A percentile compares a stretch with the other conserved stretches of the same genome.
These are phyloP conservation scores for Aspergillus luchuensis DNA, from an alignment of 2,329 filamentous ascomycete species.

Conservation along the genomic window DNA sequence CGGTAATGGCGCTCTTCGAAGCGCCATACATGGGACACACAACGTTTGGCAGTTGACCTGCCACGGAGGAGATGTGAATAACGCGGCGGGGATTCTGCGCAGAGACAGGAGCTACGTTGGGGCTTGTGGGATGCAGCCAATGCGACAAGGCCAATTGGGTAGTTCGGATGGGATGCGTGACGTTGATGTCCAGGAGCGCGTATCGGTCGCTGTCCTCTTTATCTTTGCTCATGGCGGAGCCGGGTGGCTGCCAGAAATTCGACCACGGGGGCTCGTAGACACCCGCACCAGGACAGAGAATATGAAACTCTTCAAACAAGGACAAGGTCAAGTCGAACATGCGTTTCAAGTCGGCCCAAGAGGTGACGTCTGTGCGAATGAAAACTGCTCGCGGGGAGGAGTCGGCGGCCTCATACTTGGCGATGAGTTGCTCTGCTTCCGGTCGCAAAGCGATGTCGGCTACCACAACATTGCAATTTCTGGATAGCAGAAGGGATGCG, in stretches of 20 bases:
- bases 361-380: background rate
- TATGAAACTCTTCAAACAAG: background rate
- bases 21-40: constrained; percentile 1
- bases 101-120: background rate
- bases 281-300: background rate
- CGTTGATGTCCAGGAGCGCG: background rate
- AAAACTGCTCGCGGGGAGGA: background rate
- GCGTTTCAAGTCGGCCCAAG: background rate
- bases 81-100: background rate
- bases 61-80: background rate
- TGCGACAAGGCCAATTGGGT: background rate
- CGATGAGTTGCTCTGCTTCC: background rate
- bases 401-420: background rate
- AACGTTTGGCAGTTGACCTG: background rate
- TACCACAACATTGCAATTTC: background rate
- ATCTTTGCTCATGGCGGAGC: background rate
- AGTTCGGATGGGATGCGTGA: background rate
- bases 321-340: background rate
- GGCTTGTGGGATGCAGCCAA: background rate
- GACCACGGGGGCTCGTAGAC: background rate
- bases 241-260: background rate
- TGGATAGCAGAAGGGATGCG: background rate
- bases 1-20: background rate
- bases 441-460: background rate
- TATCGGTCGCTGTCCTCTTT: background rate